Base-by-base conservation (phyloP, 2,329 filamentous ascomycete genomes). In the Penicillium sclerotiorum region DNA sequence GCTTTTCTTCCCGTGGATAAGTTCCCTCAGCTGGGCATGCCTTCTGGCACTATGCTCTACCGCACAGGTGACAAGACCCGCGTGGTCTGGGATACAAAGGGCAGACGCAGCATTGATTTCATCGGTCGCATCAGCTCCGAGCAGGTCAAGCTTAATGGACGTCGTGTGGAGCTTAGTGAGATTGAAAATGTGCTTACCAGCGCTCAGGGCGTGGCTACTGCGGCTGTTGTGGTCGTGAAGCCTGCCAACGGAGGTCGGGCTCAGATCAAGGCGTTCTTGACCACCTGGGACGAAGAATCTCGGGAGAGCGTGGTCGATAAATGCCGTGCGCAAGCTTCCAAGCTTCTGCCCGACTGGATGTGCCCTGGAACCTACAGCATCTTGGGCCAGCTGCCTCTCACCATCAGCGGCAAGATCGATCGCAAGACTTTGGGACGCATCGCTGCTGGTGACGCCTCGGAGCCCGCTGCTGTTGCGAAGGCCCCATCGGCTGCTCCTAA, bases 81-180 rank as follows among this genome's bases (percentile, higher is more conserved):
- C 17, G 78, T 95, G 41, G 78, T 80, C 2, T 59, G 76, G 4
- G 78, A 89, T 52, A 88, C 89, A 1, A 81, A 76, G 0, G 66
- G 67, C 1, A 45, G 53, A 17, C 61, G 60, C 11, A 53, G 64
- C 4, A 76, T 96, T 12, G 88, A 95, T 64, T 94, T 89, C 62
- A 77, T 91, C n/a, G 91, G 91, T 0, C 84, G 91, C 6, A 85
- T 95, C 6, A 80, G 81, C 0, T 82, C 84, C 42, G 90, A 89
- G 1, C 91, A 96, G 67, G 85, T 95, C 45, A 96, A 96, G 69
- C 77, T 96, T 3, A 82, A 90, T 47, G 91, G 91, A 2, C 90
- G 95, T 67, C 80, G 90, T 36, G 80, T 95, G 38, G 88, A 93
- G 63, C 80, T 94, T 3, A 88, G 88, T 0, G 90, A 92, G 61